A percentile compares a stretch with the other conserved stretches of the same genome.
phyloP scores from a whole-genome alignment of 352 stramenopile species.

The Globisporangium okanoganense region DNA sequence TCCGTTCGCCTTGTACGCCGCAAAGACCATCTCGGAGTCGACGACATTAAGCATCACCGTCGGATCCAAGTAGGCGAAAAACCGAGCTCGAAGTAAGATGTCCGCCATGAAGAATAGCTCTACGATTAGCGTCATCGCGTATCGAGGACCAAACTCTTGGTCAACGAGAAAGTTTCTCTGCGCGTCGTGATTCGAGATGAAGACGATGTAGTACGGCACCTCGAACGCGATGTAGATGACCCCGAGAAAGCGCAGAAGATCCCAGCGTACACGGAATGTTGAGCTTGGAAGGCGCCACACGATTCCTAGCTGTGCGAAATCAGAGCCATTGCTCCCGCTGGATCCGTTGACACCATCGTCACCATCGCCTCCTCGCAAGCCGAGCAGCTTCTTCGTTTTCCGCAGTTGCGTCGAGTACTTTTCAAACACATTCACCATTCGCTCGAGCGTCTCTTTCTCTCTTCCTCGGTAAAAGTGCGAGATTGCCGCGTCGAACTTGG shows the following conservation, averaged over 20 bases:
- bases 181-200: constrained; percentile 50
- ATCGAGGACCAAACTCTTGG: constrained; percentile 27
- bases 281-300: constrained; percentile 49
- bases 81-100: constrained; percentile 41
- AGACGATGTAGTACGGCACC: constrained; percentile 67
- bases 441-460: constrained; percentile 21
- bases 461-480: constrained; percentile 43
- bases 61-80: constrained; percentile 56
- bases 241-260: constrained; percentile 32
- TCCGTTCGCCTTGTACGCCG: constrained; percentile 46
- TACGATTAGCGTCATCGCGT: constrained; percentile 27
- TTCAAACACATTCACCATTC: constrained; percentile 45
- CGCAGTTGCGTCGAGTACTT: constrained; percentile 58
- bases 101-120: constrained; percentile 56
- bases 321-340: constrained; percentile 6
- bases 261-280: constrained; percentile 49
- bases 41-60: constrained; percentile 53
- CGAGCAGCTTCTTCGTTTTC: constrained; percentile 77
- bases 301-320: constrained; percentile 5
- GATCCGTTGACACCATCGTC: background rate
- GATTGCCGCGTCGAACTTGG: constrained; percentile 53
- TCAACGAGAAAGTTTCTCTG: constrained; percentile 39
- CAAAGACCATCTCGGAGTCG: constrained; percentile 54
- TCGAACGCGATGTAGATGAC: constrained; percentile 60
- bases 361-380: constrained; percentile 30